Evolutionary conservation across 805 yeast species (phyloP).

Genomic region (Kluyveromyces nonfermentans): DNA sequence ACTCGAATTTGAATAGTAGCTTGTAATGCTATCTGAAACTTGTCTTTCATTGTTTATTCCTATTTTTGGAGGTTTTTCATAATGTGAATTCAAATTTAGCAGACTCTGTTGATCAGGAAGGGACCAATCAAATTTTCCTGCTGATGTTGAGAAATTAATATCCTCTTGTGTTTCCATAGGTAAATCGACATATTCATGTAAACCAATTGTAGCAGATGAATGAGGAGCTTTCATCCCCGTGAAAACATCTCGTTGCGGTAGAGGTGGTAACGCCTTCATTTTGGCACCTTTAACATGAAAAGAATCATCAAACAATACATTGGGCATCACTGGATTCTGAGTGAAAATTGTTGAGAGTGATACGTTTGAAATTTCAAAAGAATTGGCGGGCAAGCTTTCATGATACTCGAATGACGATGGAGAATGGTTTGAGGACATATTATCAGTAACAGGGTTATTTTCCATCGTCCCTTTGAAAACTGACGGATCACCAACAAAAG

Average conservation of each 20-base stretch:
- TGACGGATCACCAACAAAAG: constrained; percentile 13
- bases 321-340: not conserved
- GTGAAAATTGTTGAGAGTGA: constrained; percentile 1
- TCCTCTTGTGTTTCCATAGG: not conserved
- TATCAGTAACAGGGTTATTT: not conserved
- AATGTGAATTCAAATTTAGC: not conserved
- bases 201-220: not conserved
- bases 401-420: not conserved
- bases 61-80: constrained; percentile 6
- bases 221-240: not conserved
- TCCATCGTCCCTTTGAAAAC: not conserved
- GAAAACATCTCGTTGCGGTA: constrained; percentile 4
- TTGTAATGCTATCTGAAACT: constrained; percentile 24
- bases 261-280: constrained; percentile 8
- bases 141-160: not conserved
- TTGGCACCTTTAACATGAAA: not conserved
- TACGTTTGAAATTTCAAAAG: not conserved
- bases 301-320: not conserved
- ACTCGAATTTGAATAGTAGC: constrained; percentile 27
- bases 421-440: not conserved
- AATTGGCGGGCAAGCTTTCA: not conserved
- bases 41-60: constrained; percentile 20
- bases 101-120: not conserved
- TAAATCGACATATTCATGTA: not conserved
- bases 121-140: constrained; percentile 1